Percentiles rank a stretch among this genome's conserved stretches.
phyloP scores from a whole-genome alignment of 495 filamentous ascomycete species.

The Podospora appendiculata region DNA sequence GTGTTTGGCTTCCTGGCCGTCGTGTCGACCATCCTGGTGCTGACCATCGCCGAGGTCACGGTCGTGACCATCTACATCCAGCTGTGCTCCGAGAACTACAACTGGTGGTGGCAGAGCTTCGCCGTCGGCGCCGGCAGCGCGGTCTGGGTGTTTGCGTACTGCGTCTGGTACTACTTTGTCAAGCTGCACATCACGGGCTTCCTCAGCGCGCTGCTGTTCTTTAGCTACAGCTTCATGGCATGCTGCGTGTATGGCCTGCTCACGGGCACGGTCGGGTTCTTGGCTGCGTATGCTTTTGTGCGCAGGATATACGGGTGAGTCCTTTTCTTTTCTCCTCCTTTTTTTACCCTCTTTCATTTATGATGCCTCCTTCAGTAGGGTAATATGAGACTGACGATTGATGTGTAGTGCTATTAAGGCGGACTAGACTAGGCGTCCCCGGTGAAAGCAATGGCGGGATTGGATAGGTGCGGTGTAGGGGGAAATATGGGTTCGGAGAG shows the following conservation, averaged over 20 bases:
- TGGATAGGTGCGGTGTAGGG: too few relatives aligned
- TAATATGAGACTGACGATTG: too few relatives aligned
- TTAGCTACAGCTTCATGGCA: conserved; percentile 72
- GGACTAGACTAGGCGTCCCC: too few relatives aligned
- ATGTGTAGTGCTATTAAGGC: too few relatives aligned
- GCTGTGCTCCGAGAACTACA: conserved; percentile 83
- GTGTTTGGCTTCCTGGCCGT: conserved; percentile 85
- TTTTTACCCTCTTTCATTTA: too few relatives aligned
- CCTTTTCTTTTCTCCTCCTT: neutral
- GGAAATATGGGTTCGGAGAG: too few relatives aligned
- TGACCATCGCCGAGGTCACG: conserved; percentile 82
- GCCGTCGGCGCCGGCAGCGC: conserved; percentile 71
- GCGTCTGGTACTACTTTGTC: conserved; percentile 78
- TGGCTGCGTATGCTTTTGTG: conserved; percentile 84
- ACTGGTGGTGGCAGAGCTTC: conserved; percentile 97
- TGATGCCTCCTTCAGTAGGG: too few relatives aligned
- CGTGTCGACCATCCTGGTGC: conserved; percentile 63
- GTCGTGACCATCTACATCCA: conserved; percentile 83
- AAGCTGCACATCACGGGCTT: conserved; percentile 80
- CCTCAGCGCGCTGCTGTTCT: conserved; percentile 75
- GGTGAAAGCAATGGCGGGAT: too few relatives aligned
- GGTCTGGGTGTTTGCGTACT: conserved; percentile 82
- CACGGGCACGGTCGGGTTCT: conserved; percentile 80
- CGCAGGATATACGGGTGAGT: conserved; percentile 79
- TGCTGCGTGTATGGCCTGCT: conserved; percentile 79